A percentile compares a stretch with the other conserved stretches of the same genome.
Evolutionary conservation across 129 eudicot species (phyloP).

Genomic region (Artemisia argyi): DNA sequence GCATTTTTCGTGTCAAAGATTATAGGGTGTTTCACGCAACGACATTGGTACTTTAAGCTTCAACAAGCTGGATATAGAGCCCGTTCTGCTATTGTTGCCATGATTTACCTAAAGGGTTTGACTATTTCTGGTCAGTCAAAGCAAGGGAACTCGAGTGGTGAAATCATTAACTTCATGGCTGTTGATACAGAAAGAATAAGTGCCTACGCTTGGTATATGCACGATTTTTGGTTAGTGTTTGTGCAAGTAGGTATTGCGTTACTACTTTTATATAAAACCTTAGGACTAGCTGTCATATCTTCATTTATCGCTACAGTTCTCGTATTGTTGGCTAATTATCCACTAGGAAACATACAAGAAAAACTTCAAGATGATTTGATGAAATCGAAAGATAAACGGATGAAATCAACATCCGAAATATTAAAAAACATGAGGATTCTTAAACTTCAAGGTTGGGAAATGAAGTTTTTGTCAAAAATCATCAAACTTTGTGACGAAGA

Average conservation of each 20-base stretch:
- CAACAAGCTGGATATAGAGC: slow-evolving; percentile 70
- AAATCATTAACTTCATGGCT: slow-evolving; percentile 81
- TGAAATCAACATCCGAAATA: too few species aligned
- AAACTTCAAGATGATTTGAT: too few species aligned
- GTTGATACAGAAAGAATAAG: slow-evolving; percentile 92
- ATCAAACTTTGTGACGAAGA: too few species aligned
- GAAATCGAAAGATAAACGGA: too few species aligned
- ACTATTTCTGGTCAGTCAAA: slow-evolving; percentile 68
- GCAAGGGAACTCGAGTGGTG: slow-evolving; percentile 75
- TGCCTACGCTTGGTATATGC: slow-evolving; percentile 70
- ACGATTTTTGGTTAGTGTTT: slow-evolving; percentile 70
- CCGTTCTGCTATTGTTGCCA: slow-evolving; percentile 65
- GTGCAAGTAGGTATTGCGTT: slow-evolving; percentile 68
- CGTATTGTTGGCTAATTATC: too few species aligned
- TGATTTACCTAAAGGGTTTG: slow-evolving; percentile 74
- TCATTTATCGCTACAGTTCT: slow-evolving; percentile 56
- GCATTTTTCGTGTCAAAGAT: slow-evolving; percentile 62
- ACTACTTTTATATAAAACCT: slow-evolving; percentile 52
- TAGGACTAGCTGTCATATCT: slow-evolving; percentile 73
- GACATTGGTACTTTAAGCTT: slow-evolving; percentile 73
- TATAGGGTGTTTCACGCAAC: slow-evolving; percentile 58
- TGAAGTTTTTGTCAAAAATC: too few species aligned
- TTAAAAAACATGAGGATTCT: too few species aligned
- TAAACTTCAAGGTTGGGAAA: too few species aligned
- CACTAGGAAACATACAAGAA: too few species aligned